These are phyloP conservation scores for Ustilago esculenta DNA, from an alignment of 1,284 basidiomycete species.

Conservation along the genomic window DNA sequence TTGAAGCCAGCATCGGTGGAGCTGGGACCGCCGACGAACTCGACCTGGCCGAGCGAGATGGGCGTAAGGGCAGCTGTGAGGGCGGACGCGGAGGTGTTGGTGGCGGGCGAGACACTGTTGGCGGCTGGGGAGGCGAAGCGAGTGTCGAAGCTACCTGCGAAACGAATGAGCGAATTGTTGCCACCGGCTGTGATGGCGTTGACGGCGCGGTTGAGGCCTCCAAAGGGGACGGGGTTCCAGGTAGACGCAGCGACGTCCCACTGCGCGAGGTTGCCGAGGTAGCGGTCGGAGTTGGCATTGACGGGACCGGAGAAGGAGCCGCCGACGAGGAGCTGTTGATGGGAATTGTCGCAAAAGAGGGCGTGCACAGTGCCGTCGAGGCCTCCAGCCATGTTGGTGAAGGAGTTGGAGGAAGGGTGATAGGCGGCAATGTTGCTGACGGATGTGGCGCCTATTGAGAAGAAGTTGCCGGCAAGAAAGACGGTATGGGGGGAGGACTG, in stretches of 20 bases:
- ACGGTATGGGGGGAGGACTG: slow-evolving; percentile 46
- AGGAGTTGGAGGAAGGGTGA: slow-evolving; percentile 37
- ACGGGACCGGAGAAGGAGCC: slow-evolving; percentile 75
- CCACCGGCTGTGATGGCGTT: slow-evolving; percentile 79
- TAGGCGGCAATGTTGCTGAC: slow-evolving; percentile 60
- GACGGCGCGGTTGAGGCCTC: slow-evolving; percentile 82
- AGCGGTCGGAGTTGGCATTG: slow-evolving; percentile 63
- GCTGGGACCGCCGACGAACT: slow-evolving; percentile 78
- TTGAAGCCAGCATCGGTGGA: slow-evolving; percentile 75
- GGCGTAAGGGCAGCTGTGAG: slow-evolving; percentile 64
- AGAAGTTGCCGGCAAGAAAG: slow-evolving; percentile 67
- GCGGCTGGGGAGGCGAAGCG: slow-evolving; percentile 71
- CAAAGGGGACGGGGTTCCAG: slow-evolving; percentile 83
- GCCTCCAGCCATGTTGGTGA: slow-evolving; percentile 48
- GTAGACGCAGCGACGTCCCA: slow-evolving; percentile 76
- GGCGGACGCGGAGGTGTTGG: slow-evolving; percentile 71
- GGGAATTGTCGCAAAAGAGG: slow-evolving; percentile 81
- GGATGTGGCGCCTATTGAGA: slow-evolving; percentile 51
- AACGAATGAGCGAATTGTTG: slow-evolving; percentile 80
- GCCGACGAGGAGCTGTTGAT: slow-evolving; percentile 82
- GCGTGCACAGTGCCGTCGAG: slow-evolving; percentile 76
- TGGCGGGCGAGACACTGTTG: slow-evolving; percentile 44
- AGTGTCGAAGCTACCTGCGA: slow-evolving; percentile 80
- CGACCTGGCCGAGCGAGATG: slow-evolving; percentile 69
- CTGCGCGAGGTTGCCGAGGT: slow-evolving; percentile 76